Percentiles rank a stretch among this genome's conserved stretches.
Evolutionary conservation across 140 eudicot species (phyloP).

Genomic region (Anethum foeniculum): DNA sequence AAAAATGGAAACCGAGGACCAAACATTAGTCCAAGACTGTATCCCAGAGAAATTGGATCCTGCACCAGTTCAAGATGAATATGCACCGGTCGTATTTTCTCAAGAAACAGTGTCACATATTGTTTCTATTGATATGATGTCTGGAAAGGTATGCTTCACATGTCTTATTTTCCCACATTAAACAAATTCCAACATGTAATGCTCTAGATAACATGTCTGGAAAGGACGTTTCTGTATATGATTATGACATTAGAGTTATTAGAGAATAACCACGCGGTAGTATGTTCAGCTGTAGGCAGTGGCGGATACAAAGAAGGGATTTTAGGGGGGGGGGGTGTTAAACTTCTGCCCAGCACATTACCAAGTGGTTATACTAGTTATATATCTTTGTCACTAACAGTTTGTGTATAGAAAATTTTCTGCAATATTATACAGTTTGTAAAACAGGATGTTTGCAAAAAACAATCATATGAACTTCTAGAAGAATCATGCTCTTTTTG

Average conservation of each 20-base stretch:
- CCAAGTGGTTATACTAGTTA: background rate
- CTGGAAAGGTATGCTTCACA: constrained; percentile 70
- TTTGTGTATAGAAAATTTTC: background rate
- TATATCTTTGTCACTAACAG: background rate
- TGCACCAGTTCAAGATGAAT: constrained; percentile 80
- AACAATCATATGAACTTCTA: background rate
- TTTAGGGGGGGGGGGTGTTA: background rate
- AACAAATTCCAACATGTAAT: background rate
- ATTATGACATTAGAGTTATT: background rate
- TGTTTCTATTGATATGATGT: constrained; percentile 94
- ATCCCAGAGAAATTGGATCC: constrained; percentile 60
- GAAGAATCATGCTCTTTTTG: background rate
- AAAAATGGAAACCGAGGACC: constrained; percentile 82
- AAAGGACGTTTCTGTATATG: background rate
- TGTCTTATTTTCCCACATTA: background rate
- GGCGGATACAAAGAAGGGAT: background rate
- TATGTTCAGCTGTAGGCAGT: background rate
- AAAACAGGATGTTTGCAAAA: background rate
- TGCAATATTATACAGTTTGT: background rate
- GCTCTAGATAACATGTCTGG: background rate
- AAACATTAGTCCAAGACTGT: constrained; percentile 65
- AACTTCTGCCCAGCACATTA: background rate
- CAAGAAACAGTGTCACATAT: constrained; percentile 96
- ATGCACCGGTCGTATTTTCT: constrained; percentile 90
- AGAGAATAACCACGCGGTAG: background rate